Evolutionary conservation across 805 yeast genomes (phyloP).

Genomic region (Yarrowia sp.): DNA sequence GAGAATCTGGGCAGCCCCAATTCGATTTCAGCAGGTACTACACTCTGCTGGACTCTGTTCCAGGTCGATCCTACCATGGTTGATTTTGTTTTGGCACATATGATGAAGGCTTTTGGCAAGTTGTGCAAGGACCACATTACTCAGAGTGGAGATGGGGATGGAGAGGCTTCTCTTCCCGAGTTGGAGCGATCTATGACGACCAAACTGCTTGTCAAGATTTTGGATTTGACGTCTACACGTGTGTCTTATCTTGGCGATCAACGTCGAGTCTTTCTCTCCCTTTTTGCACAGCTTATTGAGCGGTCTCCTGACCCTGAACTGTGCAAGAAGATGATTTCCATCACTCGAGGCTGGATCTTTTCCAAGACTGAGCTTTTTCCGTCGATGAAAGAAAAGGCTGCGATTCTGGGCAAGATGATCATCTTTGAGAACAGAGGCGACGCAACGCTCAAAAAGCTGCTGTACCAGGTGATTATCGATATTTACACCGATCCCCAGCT

Average conservation of each 20-base stretch:
- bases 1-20: slow-evolving; percentile 72
- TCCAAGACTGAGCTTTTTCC: slow-evolving; percentile 82
- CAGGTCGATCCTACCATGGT: slow-evolving; percentile 67
- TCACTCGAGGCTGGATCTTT: slow-evolving; percentile 88
- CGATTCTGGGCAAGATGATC: slow-evolving; percentile 87
- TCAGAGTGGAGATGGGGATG: slow-evolving; percentile 28
- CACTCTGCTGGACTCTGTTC: slow-evolving; percentile 69
- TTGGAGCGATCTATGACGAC: slow-evolving; percentile 80
- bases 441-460: slow-evolving; percentile 67
- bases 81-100: slow-evolving; percentile 68
- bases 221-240: slow-evolving; percentile 74
- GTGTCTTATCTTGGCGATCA: slow-evolving; percentile 90
- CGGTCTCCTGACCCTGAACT: slow-evolving; percentile 76
- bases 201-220: slow-evolving; percentile 65
- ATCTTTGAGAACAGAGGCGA: slow-evolving; percentile 88
- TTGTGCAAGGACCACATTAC: slow-evolving; percentile 80
- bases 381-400: slow-evolving; percentile 93
- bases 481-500: slow-evolving; percentile 77
- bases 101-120: slow-evolving; percentile 85
- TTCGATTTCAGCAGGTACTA: slow-evolving; percentile 73
- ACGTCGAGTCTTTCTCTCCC: slow-evolving; percentile 78
- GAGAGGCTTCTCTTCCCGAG: slow-evolving; percentile 42
- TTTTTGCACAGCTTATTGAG: slow-evolving; percentile 86
- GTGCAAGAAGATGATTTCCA: slow-evolving; percentile 65
- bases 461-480: slow-evolving; percentile 81